Percentiles rank a stretch among this genome's conserved stretches.
Conservation (phyloP, 768 basidiomycete species). For the Cytidiella melzeri region DNA sequence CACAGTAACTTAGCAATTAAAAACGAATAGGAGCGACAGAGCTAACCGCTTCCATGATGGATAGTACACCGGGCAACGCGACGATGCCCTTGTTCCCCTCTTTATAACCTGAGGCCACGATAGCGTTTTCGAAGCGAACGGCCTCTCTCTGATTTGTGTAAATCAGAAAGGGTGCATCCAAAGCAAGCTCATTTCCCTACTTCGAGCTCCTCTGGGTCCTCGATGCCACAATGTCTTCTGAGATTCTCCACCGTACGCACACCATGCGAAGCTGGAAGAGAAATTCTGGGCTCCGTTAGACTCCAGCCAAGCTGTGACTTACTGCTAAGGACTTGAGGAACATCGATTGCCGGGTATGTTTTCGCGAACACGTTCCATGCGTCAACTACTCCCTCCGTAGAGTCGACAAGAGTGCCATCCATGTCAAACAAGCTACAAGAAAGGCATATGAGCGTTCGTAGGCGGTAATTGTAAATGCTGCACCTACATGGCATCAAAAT, state of each 20-base stretch:
- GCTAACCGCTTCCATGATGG: conserved; percentile 51
- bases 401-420: conserved; percentile 81
- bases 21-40: neutral
- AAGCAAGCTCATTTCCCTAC: conserved; percentile 31
- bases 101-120: conserved; percentile 52
- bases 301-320: conserved; percentile 25
- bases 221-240: conserved; percentile 60
- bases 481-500: conserved; percentile 36
- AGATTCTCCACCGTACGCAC: conserved; percentile 82
- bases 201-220: conserved; percentile 62
- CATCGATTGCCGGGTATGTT: conserved; percentile 60
- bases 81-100: conserved; percentile 59
- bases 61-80: conserved; percentile 63
- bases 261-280: conserved; percentile 64
- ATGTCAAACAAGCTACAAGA: conserved; percentile 66
- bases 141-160: conserved; percentile 58
- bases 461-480: neutral
- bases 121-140: conserved; percentile 72
- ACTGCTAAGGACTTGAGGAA: conserved; percentile 59
- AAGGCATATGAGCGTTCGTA: neutral
- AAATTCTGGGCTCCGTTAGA: no score
- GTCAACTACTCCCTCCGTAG: conserved; percentile 73
- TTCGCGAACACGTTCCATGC: conserved; percentile 78
- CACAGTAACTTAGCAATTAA: conserved; percentile 10
- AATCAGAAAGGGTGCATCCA: no score